Percentiles rank a stretch among this genome's conserved stretches.
Conservation (phyloP, 768 basidiomycete genomes). For the Albatrellus ellisii region DNA sequence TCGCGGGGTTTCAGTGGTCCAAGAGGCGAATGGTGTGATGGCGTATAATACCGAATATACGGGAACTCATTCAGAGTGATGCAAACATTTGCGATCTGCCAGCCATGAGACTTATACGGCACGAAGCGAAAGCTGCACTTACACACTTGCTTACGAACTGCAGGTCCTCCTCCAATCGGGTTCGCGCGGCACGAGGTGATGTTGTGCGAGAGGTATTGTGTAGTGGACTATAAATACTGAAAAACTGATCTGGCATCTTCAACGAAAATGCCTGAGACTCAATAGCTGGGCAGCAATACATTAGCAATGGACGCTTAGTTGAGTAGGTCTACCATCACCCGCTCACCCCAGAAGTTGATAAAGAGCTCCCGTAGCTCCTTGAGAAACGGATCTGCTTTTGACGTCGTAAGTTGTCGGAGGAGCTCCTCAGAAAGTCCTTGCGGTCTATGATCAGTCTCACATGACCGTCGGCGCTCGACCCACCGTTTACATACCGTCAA, state of each 20-base stretch:
- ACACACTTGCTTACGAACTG: constrained; percentile 62
- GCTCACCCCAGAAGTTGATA: constrained; percentile 86
- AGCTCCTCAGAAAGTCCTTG: constrained; percentile 68
- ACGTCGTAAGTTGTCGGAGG: constrained; percentile 61
- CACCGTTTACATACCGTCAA: constrained; percentile 52
- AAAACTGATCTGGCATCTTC: constrained; percentile 69
- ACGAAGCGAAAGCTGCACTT: constrained; percentile 14
- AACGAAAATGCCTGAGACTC: constrained; percentile 83
- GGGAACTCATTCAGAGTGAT: constrained; percentile 88
- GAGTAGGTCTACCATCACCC: too few relatives aligned
- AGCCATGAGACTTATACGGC: constrained; percentile 1
- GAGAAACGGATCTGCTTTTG: constrained; percentile 68
- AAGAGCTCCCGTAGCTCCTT: constrained; percentile 74
- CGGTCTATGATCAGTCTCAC: constrained; percentile 1
- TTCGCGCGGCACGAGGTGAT: constrained; percentile 54
- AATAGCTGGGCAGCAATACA: constrained; percentile 35
- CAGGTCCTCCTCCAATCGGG: constrained; percentile 80
- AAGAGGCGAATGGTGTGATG: constrained; percentile 69
- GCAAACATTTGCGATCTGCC: constrained; percentile 77
- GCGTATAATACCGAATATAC: constrained; percentile 84
- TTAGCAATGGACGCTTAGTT: too few relatives aligned
- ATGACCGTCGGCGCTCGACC: background rate
- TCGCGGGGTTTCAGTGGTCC: constrained; percentile 66
- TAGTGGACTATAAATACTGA: constrained; percentile 79
- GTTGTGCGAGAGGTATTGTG: constrained; percentile 52